Percentiles rank a stretch among this genome's conserved stretches.
Conservation (phyloP, 805 yeast genomes). For the Yarrowia sp. region DNA sequence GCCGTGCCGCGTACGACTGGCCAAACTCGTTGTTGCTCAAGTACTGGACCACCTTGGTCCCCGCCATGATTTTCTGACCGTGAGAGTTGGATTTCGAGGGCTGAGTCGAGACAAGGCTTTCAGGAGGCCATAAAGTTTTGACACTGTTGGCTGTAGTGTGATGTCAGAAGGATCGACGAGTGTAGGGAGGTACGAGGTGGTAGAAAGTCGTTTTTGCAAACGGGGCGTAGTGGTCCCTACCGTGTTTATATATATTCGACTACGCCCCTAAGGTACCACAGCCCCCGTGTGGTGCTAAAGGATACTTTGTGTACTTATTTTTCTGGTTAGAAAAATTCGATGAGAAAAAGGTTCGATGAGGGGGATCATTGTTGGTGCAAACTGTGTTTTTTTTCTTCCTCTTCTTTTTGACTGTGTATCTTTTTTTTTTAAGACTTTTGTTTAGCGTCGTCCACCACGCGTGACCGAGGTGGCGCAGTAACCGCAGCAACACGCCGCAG, state of each 20-base stretch:
- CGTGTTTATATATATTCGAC: not conserved
- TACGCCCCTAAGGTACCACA: not conserved
- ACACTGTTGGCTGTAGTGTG: not conserved
- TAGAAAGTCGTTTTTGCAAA: no score
- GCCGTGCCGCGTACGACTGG: not conserved
- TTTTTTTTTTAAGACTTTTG: not conserved
- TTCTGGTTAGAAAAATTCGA: no score
- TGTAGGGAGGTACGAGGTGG: no score
- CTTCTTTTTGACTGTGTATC: no score
- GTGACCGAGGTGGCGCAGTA: constrained; percentile 5
- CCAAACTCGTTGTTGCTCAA: not conserved
- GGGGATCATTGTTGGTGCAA: not conserved
- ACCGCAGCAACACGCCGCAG: not conserved
- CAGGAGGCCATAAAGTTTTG: constrained; percentile 27
- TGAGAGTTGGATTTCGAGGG: constrained; percentile 24
- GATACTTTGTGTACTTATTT: no score
- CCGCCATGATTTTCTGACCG: constrained; percentile 26
- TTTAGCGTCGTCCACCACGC: not conserved
- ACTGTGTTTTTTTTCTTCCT: no score
- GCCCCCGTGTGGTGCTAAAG: not conserved
- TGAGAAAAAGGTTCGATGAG: constrained; percentile 16
- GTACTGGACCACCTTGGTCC: constrained; percentile 26
- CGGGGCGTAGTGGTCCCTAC: no score
- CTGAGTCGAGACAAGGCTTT: constrained; percentile 20
- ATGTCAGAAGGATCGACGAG: not conserved